Base-by-base conservation (phyloP, 2,329 filamentous ascomycete species). In the Aspergillus amoenus region DNA sequence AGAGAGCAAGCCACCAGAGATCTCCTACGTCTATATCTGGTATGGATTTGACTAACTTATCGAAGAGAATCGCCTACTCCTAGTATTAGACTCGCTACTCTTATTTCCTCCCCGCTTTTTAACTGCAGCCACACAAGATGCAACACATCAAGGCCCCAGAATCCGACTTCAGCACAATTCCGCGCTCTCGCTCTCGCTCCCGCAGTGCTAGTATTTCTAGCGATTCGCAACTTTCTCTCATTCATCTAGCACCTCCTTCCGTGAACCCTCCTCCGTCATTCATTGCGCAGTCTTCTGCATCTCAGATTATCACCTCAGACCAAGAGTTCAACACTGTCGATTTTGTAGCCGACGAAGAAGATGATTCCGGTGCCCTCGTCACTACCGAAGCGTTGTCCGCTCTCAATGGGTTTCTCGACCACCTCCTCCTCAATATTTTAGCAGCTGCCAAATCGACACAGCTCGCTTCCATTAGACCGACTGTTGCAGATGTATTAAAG, bases 381-480 rank as follows among this genome's bases (percentile, higher is more conserved):
- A 88, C 91, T 1, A 80, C 83, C 2, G 82, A 84, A 27, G 90
- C 94, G 0, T 79, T 97, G 39, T 81, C 82, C 42, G 83, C 96
- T 9, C 84, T 97, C 69, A 99, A 99, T 76, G 87, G 84, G 67
- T 99, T 99, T 70, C 84, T 99, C 61, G 94, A 99, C 73, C 91
- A 97, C 70, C 81, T 97, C 4, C 83, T 99, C 5, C 96, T 93
- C 79, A 93, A 91, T 68, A 89, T 97, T 61, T 84, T 99, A n/a
- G 85, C 87, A 24, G 80, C 85, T 12, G 88, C 93, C 17, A 87
- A 88, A 66, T 92, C 92, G 3, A 95, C 92, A 0, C 85, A 87
- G 3, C 81, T 97, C 8, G 77, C 84, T 7, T 82, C 87, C 3
- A 82, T 97, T 58, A 86, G 92, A 58, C 89, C 91, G 3, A 93